Percentiles rank a stretch among this genome's conserved stretches.
phyloP scores from a whole-genome alignment of 2,329 filamentous ascomycete genomes.

The Cercospora sojina region DNA sequence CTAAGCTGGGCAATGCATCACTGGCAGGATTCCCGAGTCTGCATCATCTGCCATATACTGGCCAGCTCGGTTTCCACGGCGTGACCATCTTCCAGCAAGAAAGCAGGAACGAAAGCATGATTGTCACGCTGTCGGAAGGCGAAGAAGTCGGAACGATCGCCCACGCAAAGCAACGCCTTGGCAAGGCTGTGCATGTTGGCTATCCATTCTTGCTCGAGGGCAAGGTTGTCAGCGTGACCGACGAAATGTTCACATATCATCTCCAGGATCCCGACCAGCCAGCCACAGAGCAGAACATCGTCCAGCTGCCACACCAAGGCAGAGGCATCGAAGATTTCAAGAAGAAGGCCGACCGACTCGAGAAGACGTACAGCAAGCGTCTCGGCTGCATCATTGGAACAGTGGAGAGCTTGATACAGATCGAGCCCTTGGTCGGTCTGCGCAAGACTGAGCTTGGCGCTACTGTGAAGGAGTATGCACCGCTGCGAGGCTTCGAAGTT shows the following conservation, averaged over 20 bases:
- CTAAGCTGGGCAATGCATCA: constrained; percentile 76
- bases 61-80: constrained; percentile 78
- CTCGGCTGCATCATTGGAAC: constrained; percentile 82
- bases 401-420: constrained; percentile 85
- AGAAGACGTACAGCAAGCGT: constrained; percentile 84
- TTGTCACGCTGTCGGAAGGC: constrained; percentile 77
- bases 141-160: constrained; percentile 69
- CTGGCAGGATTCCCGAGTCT: constrained; percentile 91
- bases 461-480: constrained; percentile 86
- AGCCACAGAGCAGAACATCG: constrained; percentile 50
- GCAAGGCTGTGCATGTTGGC: constrained; percentile 82
- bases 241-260: constrained; percentile 88
- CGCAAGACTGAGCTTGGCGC: constrained; percentile 88
- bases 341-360: constrained; percentile 79
- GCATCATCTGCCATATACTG: constrained; percentile 80
- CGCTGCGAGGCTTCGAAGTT: constrained; percentile 79
- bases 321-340: constrained; percentile 79
- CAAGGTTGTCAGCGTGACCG: constrained; percentile 82
- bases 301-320: constrained; percentile 68
- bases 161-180: constrained; percentile 74
- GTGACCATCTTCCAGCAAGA: constrained; percentile 95
- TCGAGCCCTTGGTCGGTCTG: constrained; percentile 90
- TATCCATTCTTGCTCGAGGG: constrained; percentile 96
- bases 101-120: constrained; percentile 93
- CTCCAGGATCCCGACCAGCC: constrained; percentile 56